These are phyloP conservation scores for Thraustochytrium sp. DNA, from an alignment of 352 stramenopile species.

Conservation along the genomic window DNA sequence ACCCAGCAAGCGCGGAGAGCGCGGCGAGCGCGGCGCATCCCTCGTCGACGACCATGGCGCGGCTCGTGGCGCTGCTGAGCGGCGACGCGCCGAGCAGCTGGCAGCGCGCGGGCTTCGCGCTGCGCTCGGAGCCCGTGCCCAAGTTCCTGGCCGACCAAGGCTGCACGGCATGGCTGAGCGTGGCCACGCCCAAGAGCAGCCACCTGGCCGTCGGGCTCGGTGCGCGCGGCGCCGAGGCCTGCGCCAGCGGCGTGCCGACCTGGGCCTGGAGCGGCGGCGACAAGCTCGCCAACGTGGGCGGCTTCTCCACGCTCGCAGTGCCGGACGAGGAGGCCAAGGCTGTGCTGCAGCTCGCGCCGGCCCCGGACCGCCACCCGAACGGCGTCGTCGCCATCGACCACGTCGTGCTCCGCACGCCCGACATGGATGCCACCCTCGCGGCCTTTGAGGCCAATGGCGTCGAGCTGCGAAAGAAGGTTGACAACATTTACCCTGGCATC, in stretches of 20 bases:
- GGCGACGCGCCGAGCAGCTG: background rate
- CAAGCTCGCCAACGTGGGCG: background rate
- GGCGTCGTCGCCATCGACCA: constrained; percentile 19
- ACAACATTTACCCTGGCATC: constrained; percentile 12
- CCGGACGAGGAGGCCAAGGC: background rate
- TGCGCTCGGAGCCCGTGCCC: background rate
- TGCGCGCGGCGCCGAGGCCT: background rate
- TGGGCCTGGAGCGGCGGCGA: background rate
- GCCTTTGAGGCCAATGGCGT: background rate
- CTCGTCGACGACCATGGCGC: background rate
- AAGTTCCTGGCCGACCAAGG: background rate
- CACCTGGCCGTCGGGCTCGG: background rate
- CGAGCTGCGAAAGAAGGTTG: background rate
- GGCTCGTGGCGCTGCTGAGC: background rate
- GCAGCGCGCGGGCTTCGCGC: constrained; percentile 6
- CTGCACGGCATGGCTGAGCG: background rate
- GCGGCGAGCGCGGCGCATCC: too few relatives aligned
- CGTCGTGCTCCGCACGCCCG: background rate
- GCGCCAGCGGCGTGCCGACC: background rate
- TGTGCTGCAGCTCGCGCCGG: background rate
- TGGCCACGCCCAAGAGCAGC: background rate
- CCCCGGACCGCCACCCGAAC: background rate
- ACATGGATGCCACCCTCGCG: background rate
- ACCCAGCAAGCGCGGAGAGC: too few relatives aligned
- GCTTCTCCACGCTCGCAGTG: background rate